A percentile compares a stretch with the other conserved stretches of the same genome.
Evolutionary conservation across 805 yeast species (phyloP).

Genomic region (Myxozyma mucilagina): DNA sequence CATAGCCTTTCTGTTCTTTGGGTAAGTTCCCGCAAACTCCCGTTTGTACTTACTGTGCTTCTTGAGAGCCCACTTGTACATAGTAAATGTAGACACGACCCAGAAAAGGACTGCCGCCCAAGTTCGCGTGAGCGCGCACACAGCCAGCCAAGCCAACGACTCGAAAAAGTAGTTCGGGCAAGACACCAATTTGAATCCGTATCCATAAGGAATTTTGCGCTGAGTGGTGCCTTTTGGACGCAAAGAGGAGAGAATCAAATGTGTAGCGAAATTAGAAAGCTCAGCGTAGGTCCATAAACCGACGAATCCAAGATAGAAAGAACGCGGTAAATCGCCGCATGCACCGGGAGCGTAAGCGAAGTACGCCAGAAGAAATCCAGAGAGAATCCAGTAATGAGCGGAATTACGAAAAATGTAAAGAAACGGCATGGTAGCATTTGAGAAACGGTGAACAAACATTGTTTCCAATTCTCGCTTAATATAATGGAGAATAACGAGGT

Average conservation of each 20-base stretch:
- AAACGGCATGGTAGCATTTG: constrained; percentile 89
- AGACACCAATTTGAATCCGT: constrained; percentile 74
- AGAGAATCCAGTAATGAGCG: constrained; percentile 90
- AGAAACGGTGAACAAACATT: constrained; percentile 76
- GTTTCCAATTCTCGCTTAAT: constrained; percentile 89
- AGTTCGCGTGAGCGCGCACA: constrained; percentile 69
- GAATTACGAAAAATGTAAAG: constrained; percentile 85
- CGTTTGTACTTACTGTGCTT: constrained; percentile 70
- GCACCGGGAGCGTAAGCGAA: constrained; percentile 50
- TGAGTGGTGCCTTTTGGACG: constrained; percentile 39
- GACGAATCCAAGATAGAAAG: constrained; percentile 4
- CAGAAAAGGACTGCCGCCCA: constrained; percentile 62
- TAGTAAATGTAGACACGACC: constrained; percentile 72
- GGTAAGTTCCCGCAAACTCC: constrained; percentile 70
- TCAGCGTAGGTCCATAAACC: constrained; percentile 52
- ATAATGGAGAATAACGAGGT: constrained; percentile 69
- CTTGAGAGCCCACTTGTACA: constrained; percentile 90
- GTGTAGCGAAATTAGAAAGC: constrained; percentile 69
- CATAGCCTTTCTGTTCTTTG: constrained; percentile 72
- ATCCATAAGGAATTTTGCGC: constrained; percentile 77
- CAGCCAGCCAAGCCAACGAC: constrained; percentile 68
- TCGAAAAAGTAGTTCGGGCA: constrained; percentile 96
- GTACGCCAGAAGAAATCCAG: constrained; percentile 61
- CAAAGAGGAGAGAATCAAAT: constrained; percentile 58
- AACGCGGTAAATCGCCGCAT: constrained; percentile 3